Evolutionary conservation across 345 rosid genomes (phyloP).

Genomic region (Populus pruinosa): DNA sequence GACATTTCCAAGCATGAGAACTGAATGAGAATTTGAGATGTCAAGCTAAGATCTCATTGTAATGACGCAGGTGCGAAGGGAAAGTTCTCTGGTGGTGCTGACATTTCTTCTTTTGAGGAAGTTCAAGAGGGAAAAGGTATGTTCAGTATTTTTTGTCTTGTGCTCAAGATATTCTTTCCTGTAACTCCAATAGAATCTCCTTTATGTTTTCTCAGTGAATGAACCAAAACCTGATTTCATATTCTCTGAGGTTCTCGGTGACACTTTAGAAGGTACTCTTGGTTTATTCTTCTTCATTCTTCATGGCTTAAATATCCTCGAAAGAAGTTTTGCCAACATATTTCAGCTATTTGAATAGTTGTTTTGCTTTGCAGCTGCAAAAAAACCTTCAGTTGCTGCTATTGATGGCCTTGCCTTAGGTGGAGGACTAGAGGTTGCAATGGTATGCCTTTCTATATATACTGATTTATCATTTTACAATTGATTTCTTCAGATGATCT

Average conservation of each 20-base stretch:
- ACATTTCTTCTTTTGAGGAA: slow-evolving; percentile 66
- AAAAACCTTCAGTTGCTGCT: slow-evolving; percentile 96
- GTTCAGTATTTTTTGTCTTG: slow-evolving; percentile 6
- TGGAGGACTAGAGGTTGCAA: slow-evolving; percentile 94
- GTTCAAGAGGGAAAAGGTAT: slow-evolving; percentile 62
- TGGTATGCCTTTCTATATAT: slow-evolving; percentile 47
- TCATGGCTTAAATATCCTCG: neutral
- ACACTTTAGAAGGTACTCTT: slow-evolving; percentile 75
- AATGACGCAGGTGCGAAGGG: slow-evolving; percentile 69
- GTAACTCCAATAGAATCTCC: neutral
- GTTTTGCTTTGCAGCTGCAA: slow-evolving; percentile 53
- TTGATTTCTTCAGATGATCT: slow-evolving; percentile 10
- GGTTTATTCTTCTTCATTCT: neutral
- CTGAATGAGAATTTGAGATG: neutral
- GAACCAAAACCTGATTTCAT: slow-evolving; percentile 59
- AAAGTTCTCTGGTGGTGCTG: slow-evolving; percentile 96
- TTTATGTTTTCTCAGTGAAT: slow-evolving; percentile 40
- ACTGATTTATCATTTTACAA: neutral
- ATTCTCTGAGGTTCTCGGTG: slow-evolving; percentile 61
- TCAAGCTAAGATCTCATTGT: slow-evolving; percentile 13
- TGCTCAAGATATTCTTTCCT: slow-evolving; percentile 5
- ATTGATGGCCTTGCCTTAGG: slow-evolving; percentile 98
- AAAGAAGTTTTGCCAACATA: neutral
- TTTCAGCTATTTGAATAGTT: slow-evolving; percentile 6
- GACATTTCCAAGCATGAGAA: neutral